phyloP scores from a whole-genome alignment of 306 rosid species.

The Vicia villosa region DNA sequence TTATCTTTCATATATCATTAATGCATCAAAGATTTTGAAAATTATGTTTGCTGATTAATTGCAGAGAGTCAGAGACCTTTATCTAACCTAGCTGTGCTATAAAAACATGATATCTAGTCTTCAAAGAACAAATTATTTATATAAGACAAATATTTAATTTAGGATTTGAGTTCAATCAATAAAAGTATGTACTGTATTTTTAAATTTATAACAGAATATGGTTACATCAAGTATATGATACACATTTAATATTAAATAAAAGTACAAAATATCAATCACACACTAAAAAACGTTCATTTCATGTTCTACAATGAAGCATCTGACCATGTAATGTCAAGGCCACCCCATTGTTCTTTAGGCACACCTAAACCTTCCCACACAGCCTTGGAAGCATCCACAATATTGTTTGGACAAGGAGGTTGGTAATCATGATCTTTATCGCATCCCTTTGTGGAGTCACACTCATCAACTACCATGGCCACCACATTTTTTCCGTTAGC shows the following conservation, averaged over 20 bases:
- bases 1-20: too few species aligned
- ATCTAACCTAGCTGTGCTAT: too few species aligned
- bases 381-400: conserved; percentile 3
- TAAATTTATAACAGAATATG: neutral
- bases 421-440: neutral
- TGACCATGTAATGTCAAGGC: neutral
- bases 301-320: neutral
- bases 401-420: neutral
- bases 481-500: neutral
- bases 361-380: neutral
- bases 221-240: neutral
- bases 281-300: too few species aligned
- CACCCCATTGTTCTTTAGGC: neutral
- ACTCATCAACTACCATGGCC: conserved; percentile 2
- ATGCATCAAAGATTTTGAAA: too few species aligned
- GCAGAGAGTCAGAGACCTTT: too few species aligned
- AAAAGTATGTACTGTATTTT: neutral
- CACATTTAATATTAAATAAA: neutral
- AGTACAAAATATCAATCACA: neutral
- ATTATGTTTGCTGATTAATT: too few species aligned
- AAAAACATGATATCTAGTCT: too few species aligned
- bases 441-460: neutral
- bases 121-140: neutral
- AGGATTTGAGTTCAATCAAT: neutral
- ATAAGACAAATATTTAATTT: neutral